phyloP scores from a whole-genome alignment of 2,329 filamentous ascomycete species.

The Fusarium sp. region DNA sequence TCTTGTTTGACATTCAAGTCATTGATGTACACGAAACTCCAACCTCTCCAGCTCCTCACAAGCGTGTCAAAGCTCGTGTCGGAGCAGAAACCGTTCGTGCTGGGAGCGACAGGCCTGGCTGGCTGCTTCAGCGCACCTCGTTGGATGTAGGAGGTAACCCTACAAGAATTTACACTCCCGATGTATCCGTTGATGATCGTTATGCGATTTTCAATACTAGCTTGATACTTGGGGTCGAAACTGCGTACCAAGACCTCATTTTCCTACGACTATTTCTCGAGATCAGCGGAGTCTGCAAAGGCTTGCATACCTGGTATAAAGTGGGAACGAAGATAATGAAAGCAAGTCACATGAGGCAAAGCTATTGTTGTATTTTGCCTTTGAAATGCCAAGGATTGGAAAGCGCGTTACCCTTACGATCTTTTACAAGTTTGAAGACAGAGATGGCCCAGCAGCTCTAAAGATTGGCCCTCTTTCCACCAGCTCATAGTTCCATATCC shows the following conservation, averaged over 20 bases:
- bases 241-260: fast-evolving
- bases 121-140: neutral
- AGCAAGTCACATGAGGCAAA: too few species aligned
- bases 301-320: fast-evolving
- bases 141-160: neutral
- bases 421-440: too few species aligned
- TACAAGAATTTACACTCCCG: too few species aligned
- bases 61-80: too few species aligned
- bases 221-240: too few species aligned
- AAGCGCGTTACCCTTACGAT: too few species aligned
- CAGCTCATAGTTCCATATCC: neutral
- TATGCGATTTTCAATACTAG: neutral
- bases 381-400: too few species aligned
- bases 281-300: fast-evolving
- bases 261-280: fast-evolving
- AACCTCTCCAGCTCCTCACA: neutral
- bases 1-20: fast-evolving
- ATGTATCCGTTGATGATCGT: fast-evolving
- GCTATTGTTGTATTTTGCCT: too few species aligned
- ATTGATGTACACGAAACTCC: fast-evolving
- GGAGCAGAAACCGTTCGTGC: neutral
- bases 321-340: too few species aligned
- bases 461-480: fast-evolving
- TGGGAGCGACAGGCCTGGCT: neutral
- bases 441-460: neutral